Conservation (phyloP, 2,329 filamentous ascomycete genomes). For the Huntiella moniliformis region DNA sequence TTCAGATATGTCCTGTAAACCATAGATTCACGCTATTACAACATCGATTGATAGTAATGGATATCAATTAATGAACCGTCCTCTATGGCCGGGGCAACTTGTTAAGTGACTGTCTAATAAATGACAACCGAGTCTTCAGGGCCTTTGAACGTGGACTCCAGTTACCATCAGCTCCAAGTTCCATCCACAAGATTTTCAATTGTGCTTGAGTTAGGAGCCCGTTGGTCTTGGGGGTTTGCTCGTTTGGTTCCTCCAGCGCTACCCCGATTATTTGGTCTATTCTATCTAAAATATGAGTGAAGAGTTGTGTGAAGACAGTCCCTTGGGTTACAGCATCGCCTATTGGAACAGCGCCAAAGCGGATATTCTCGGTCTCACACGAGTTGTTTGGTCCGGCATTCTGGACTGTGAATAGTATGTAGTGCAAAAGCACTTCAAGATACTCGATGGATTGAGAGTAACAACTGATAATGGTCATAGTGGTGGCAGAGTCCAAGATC, state of each 20-base stretch:
- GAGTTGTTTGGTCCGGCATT: conserved; percentile 10
- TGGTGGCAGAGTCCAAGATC: conserved; percentile 15
- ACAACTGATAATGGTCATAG: conserved; percentile 18
- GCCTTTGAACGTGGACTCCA: conserved; percentile 8
- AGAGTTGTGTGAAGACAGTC: conserved; percentile 16
- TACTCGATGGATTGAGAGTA: conserved; percentile 16
- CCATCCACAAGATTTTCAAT: conserved; percentile 7
- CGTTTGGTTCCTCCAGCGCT: conserved; percentile 10
- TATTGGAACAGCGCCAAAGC: conserved; percentile 15
- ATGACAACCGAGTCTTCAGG: neutral
- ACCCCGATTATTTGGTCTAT: conserved; percentile 16
- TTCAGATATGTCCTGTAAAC: conserved; percentile 36
- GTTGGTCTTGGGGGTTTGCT: neutral
- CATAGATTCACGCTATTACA: neutral
- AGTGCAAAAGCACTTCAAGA: conserved; percentile 14
- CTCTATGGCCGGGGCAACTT: no score
- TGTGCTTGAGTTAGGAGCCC: conserved; percentile 3
- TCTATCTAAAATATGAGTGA: conserved; percentile 15
- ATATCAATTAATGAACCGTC: no score
- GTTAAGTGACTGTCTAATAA: no score
- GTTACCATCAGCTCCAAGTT: conserved; percentile 1
- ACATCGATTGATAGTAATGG: no score
- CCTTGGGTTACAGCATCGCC: conserved; percentile 16
- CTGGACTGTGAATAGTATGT: conserved; percentile 13
- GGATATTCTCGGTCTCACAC: conserved; percentile 13